These are phyloP conservation scores for Ceratocystis diversiconidia DNA, from an alignment of 2,329 filamentous ascomycete genomes.

Conservation along the genomic window DNA sequence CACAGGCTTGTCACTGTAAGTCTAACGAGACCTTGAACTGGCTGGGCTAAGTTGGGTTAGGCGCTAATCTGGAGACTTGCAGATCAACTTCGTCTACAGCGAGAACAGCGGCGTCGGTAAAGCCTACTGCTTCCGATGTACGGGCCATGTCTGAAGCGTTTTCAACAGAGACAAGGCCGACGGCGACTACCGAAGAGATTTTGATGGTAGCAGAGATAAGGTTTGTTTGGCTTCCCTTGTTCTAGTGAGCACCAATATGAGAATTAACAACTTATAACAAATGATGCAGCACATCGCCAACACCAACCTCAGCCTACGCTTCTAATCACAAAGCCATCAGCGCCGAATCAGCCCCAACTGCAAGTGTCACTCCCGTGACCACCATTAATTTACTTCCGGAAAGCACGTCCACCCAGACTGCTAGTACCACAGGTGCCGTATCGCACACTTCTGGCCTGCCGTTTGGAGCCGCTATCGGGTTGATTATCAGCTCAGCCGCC, in stretches of 20 bases:
- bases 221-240: not conserved
- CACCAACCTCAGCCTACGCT: not conserved
- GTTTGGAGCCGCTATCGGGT: slow-evolving; percentile 11
- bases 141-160: not conserved
- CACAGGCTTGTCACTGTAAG: not conserved
- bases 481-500: slow-evolving; percentile 12
- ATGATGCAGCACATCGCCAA: not conserved
- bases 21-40: not conserved
- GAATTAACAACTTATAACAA: not conserved
- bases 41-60: not conserved
- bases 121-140: not conserved
- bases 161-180: not conserved
- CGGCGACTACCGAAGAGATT: not conserved
- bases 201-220: not conserved
- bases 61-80: not conserved
- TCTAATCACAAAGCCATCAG: not conserved
- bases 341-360: too few species aligned
- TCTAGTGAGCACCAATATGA: not conserved
- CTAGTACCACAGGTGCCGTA: not conserved
- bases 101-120: not conserved
- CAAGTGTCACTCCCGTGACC: too few species aligned
- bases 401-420: not conserved
- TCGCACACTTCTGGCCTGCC: slow-evolving; percentile 6
- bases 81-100: not conserved
- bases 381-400: too few species aligned